Evolutionary conservation across 2,329 filamentous ascomycete species (phyloP), one percentile per base, ranked within the genome.

Genomic region (Penicillium sp.): DNA sequence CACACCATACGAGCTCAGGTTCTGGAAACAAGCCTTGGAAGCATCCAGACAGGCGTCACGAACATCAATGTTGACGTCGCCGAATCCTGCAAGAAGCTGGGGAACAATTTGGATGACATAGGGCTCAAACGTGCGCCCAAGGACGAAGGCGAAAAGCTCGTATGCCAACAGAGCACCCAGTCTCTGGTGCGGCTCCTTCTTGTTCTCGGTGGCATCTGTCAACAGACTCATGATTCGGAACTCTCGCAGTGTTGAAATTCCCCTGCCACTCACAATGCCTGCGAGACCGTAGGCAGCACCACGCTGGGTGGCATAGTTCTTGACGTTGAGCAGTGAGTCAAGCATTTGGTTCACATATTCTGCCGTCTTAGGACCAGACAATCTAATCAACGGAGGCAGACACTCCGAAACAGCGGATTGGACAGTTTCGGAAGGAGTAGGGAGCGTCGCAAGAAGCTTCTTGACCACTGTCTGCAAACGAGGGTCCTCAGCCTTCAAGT

Each of bases 391-490:
- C 1, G 93, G 90, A 11, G 93, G 91, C 18, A 98, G 75, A 60
- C 93, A 98, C 62, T 93, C 88, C 3, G 94, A 89, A 48, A 97
- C 90, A 38, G 93, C 93, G 65, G 93, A 96, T 68, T 98, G 93
- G 1, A 98, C 93, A 13, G 88, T 90, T 69, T 98, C 93, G 0
- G 93, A 97, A 23, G 93, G 93, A 10, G 91, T 97, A 66, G 86
- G 93, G 36, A 98, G 75, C 6, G 94, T 96, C 18, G 83, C 81
- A 46, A 98, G 77, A 18, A 98, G 76, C 52, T 89, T 82, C 57
- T 91, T 85, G 41, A 98, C 84, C 37, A 98, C 93, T 46, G 86
- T 83, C 1, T 90, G 89, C 40, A 97, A 81, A 60, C 94, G 90
- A 55, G 82, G 73, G 66, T 98, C 93, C n/a, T 89, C 89, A 6